Base-by-base conservation (phyloP, 257 asterid species). In the Cordia subcordata region DNA sequence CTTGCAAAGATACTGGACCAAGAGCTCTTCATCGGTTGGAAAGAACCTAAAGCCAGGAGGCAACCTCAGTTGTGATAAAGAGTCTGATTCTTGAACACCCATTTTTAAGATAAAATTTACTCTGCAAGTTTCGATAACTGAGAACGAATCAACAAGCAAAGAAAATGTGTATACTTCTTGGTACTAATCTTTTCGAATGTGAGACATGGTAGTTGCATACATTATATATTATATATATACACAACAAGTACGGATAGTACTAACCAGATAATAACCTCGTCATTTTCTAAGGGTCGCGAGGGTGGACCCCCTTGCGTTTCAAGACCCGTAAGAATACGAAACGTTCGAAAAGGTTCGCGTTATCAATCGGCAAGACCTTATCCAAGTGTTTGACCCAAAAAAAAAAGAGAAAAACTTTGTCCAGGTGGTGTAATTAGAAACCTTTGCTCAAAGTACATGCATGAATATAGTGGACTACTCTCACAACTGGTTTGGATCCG, bases 41-140 rank as follows among this genome's bases (percentile, higher is more conserved):
- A 78, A 89, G 60, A 89, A 89, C 39, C 97, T 78, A 51, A 86
- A 89, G 13, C 97, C 97, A 14, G 97, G 97, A 23, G 96, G 96
- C 55, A 89, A 53, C 35, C 87, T 84, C 40, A 89, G 79, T 35
- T 89, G 94, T n/a, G 91, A 69, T 49, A 85, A 87, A 53, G 89
- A 87, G 75, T 89, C 95, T 4, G 55, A 49, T 63, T 80, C 92
- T 66, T 65, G 75, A 13, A 80, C 52, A 5, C 87, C 95, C 97
- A 86, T 89, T 35, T 75, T 72, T 5, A 14, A 35, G 37, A 22
- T 46, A 44, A 1, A 17, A 49, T 17, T 21, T 16, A 40, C 15
- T 40, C 46, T 57, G 56, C 8, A 5, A 22, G 8, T 20, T 14
- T 47, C 12, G 9, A 4, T 17, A 11, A 53, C 8, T 17, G 8